Evolutionary conservation across 768 basidiomycete species (phyloP), one percentile per base, ranked within the genome.

Genomic region (Glaciozyma martinii): DNA sequence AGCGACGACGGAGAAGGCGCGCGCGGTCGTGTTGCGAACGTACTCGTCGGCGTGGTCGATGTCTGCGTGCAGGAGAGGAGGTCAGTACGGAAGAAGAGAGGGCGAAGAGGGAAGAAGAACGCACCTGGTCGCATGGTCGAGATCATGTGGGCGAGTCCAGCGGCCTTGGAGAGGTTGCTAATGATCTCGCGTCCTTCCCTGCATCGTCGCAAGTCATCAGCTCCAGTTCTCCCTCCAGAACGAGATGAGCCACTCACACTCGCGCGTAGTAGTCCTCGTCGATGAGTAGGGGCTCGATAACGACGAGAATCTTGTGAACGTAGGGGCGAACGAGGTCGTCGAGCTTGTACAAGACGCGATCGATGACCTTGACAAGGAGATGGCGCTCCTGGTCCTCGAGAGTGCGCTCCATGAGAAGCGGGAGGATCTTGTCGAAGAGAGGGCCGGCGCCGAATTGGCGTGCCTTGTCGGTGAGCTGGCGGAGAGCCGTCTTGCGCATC

Each of bases 31-130:
- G 77, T 99, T 99, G 65, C 94, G 89, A 5, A 98, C 94, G 71
- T 99, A 98, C 78, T 99, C 95, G 75, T 99, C 94, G 52, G 95
- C 92, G 72, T 98, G 94, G 77, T 99, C 94, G 67, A 98, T 98
- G 81, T 99, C 94, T 66, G 37, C 37, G 37, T 37, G n/a, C 29
- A 46, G 1, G 32, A 3, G 15, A 1, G 46, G 18, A 32, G 10
- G 23, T 44, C 4, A 56, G 32, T 9, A 23, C 27, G 19, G 18
- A 13, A 1, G 33, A 18, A 2, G 37, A n/a, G 32, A 16, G 16
- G n/a, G 10, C 21, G 25, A 13, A n/a, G n/a, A n/a, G n/a, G n/a
- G 4, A 37, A n/a, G 10, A 37, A 2, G 33, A 65, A 55, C 63
- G 29, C 13, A 65, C 67, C 67, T 5, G 95, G 94, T 72, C 94